Percentiles rank a stretch among this genome's conserved stretches.
phyloP scores from a whole-genome alignment of 257 asterid species.

The Vinca minor region DNA sequence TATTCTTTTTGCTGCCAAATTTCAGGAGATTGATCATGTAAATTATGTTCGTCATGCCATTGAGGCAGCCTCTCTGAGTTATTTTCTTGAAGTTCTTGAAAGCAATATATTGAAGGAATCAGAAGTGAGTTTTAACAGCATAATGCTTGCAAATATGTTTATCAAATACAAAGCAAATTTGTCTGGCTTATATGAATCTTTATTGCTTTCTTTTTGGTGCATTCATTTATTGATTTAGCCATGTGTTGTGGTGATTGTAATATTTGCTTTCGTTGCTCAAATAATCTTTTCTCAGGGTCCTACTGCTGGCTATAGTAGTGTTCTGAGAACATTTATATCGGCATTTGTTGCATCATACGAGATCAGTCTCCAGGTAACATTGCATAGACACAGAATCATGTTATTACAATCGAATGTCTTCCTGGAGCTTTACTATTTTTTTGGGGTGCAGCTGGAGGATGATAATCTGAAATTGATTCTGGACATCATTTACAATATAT shows the following conservation, averaged over 20 bases:
- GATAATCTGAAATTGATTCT: slow-evolving; percentile 58
- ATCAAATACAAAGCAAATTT: neutral
- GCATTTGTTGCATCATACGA: slow-evolving; percentile 89
- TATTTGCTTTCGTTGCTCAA: slow-evolving; percentile 6
- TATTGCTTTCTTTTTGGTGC: slow-evolving; percentile 4
- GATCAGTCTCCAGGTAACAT: slow-evolving; percentile 74
- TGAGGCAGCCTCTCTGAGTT: slow-evolving; percentile 65
- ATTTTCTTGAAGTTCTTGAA: slow-evolving; percentile 68
- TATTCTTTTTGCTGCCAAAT: slow-evolving; percentile 16
- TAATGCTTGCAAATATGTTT: slow-evolving; percentile 8
- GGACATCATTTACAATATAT: slow-evolving; percentile 74
- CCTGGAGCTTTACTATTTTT: slow-evolving; percentile 16
- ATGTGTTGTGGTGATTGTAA: slow-evolving; percentile 1
- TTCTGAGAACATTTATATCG: slow-evolving; percentile 75
- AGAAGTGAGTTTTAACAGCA: slow-evolving; percentile 50
- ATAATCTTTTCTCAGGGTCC: slow-evolving; percentile 48
- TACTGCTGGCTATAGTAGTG: slow-evolving; percentile 66
- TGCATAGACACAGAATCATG: slow-evolving; percentile 6
- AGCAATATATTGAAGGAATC: slow-evolving; percentile 60
- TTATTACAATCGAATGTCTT: slow-evolving; percentile 2
- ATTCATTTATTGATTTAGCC: neutral
- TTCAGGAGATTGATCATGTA: slow-evolving; percentile 82
- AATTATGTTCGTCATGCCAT: slow-evolving; percentile 88
- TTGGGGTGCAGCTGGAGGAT: slow-evolving; percentile 66
- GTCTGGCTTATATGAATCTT: slow-evolving; percentile 2